Evolutionary conservation across 129 eudicot genomes (phyloP).

Genomic region (carrot (Daucus carota)): DH1_v3.0 NC_030384.2:39135001-39135500

Average conservation of each 20-base stretch:
- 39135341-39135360: constrained; percentile 41
- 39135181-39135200: constrained; percentile 32
- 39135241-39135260: constrained; percentile 29
- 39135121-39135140: constrained; percentile 4
- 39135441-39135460: constrained; percentile 37
- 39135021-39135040: constrained; percentile 47
- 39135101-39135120: neutral
- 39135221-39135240: constrained; percentile 11
- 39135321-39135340: constrained; percentile 16
- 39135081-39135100: constrained; percentile 19
- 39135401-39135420: constrained; percentile 65
- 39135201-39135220: constrained; percentile 24
- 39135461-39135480: constrained; percentile 38
- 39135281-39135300: constrained; percentile 9
- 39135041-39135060: constrained; percentile 23
- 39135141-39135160: constrained; percentile 33
- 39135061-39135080: constrained; percentile 51
- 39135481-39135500: constrained; percentile 69
- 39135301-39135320: constrained; percentile 6
- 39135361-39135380: constrained; percentile 53
- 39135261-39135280: constrained; percentile 17
- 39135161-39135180: constrained; percentile 41
- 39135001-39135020: constrained; percentile 50
- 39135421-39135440: constrained; percentile 63
- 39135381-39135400: constrained; percentile 29